These are phyloP conservation scores for Cercospora sp. DNA, from an alignment of 2,329 filamentous ascomycete species.

Conservation along the genomic window DNA sequence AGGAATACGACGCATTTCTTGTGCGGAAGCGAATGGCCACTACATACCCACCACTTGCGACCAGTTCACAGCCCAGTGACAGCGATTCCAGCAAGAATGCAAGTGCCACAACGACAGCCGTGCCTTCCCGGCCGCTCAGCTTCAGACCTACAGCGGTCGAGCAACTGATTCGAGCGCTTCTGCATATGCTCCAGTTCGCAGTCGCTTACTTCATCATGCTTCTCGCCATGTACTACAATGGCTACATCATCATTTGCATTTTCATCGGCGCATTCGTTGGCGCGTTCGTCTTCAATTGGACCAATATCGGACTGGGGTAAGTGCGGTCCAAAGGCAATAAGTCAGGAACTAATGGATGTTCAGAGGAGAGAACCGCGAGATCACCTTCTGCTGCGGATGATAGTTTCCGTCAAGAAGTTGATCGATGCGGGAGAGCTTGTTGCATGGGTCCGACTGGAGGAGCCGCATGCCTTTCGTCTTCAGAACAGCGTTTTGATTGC, in stretches of 20 bases:
- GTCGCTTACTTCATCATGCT: slow-evolving; percentile 77
- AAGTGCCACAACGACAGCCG: neutral
- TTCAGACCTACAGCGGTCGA: slow-evolving; percentile 61
- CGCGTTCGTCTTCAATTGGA: slow-evolving; percentile 49
- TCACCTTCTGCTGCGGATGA: slow-evolving; percentile 32
- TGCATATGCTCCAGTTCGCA: slow-evolving; percentile 71
- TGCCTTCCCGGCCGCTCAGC: slow-evolving; percentile 1
- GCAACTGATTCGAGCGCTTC: slow-evolving; percentile 63
- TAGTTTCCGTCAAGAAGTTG: neutral
- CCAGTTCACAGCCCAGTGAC: neutral
- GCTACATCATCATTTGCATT: slow-evolving; percentile 78
- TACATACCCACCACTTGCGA: neutral
- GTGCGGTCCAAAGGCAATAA: neutral
- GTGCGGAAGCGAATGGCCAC: slow-evolving; percentile 5
- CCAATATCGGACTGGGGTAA: slow-evolving; percentile 12
- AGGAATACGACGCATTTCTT: slow-evolving; percentile 66
- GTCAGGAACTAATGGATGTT: slow-evolving; percentile 8
- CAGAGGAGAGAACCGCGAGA: slow-evolving; percentile 27
- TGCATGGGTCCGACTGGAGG: neutral
- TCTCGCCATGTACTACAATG: slow-evolving; percentile 64
- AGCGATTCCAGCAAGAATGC: slow-evolving; percentile 5
- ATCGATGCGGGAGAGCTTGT: neutral
- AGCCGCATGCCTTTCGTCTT: slow-evolving; percentile 1
- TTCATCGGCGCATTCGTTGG: slow-evolving; percentile 74
- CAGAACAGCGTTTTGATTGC: neutral